Evolutionary conservation across 768 basidiomycete species (phyloP).

Genomic region (Mycena galopus): DNA sequence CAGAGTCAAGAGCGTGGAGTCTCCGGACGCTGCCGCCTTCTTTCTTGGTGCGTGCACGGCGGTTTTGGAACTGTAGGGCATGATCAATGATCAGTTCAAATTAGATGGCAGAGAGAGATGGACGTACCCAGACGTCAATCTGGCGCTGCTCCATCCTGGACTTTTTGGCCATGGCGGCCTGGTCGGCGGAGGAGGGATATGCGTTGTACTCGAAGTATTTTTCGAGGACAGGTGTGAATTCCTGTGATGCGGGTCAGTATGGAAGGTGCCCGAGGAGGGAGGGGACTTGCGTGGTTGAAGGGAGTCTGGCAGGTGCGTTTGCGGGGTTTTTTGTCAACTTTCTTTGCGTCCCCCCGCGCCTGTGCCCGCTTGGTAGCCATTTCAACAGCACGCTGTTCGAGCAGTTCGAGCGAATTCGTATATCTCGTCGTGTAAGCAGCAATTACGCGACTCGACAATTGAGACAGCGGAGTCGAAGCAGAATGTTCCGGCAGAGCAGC

Average conservation of each 20-base stretch:
- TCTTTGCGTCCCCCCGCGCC: neutral
- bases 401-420: neutral
- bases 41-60: constrained; percentile 55
- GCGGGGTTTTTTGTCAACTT: neutral
- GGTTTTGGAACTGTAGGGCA: constrained; percentile 66
- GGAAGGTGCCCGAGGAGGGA: no score
- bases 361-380: neutral
- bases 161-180: constrained; percentile 54
- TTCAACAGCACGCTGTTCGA: neutral
- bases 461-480: neutral
- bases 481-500: neutral
- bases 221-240: constrained; percentile 60
- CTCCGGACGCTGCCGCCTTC: constrained; percentile 43
- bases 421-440: neutral
- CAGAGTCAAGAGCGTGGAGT: constrained; percentile 31
- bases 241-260: constrained; percentile 46
- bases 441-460: neutral
- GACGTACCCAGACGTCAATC: constrained; percentile 67
- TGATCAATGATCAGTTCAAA: neutral
- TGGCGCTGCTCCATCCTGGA: constrained; percentile 59
- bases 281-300: constrained; percentile 41
- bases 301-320: neutral
- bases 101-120: neutral
- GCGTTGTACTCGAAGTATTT: constrained; percentile 63
- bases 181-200: constrained; percentile 59